These are phyloP conservation scores for Aristolochia fimbriata DNA, from an alignment of 164 flowering plant genomes.

Conservation along the genomic window DNA sequence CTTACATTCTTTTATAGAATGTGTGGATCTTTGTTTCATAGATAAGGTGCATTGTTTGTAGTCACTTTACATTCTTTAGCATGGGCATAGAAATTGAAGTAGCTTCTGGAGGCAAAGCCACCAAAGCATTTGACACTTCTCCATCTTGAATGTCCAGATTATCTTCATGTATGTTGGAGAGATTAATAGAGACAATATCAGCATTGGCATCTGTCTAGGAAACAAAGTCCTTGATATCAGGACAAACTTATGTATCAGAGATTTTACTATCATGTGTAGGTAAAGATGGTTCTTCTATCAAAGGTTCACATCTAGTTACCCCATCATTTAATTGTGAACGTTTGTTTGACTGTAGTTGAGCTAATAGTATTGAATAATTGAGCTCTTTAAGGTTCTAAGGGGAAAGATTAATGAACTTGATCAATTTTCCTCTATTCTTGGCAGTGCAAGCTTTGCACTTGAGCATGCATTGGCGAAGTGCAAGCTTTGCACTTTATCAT, in stretches of 20 bases:
- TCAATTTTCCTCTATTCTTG: constrained; percentile 69
- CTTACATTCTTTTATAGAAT: too few relatives aligned
- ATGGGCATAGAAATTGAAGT: constrained; percentile 49
- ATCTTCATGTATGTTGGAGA: constrained; percentile 29
- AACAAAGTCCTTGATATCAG: constrained; percentile 44
- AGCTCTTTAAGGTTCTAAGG: constrained; percentile 9
- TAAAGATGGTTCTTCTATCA: constrained; percentile 26
- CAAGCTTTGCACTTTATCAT: too few relatives aligned
- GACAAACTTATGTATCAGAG: constrained; percentile 74
- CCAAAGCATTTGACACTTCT: constrained; percentile 66
- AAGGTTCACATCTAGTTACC: too few relatives aligned
- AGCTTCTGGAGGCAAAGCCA: constrained; percentile 35
- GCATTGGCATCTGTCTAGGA: constrained; percentile 36
- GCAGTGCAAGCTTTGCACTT: constrained; percentile 84
- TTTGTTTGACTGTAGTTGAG: too few relatives aligned
- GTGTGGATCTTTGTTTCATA: too few relatives aligned
- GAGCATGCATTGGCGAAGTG: too few relatives aligned
- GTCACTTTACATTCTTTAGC: constrained; percentile 38
- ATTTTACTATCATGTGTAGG: constrained; percentile 50
- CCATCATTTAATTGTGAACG: too few relatives aligned
- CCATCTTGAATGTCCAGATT: constrained; percentile 57
- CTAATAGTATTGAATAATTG: background rate
- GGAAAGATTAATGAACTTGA: constrained; percentile 23
- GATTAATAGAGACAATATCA: constrained; percentile 16
- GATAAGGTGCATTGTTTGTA: constrained; percentile 58